Evolutionary conservation across 1,284 basidiomycete species (phyloP).

Genomic region (Coniferiporia weirii): DNA sequence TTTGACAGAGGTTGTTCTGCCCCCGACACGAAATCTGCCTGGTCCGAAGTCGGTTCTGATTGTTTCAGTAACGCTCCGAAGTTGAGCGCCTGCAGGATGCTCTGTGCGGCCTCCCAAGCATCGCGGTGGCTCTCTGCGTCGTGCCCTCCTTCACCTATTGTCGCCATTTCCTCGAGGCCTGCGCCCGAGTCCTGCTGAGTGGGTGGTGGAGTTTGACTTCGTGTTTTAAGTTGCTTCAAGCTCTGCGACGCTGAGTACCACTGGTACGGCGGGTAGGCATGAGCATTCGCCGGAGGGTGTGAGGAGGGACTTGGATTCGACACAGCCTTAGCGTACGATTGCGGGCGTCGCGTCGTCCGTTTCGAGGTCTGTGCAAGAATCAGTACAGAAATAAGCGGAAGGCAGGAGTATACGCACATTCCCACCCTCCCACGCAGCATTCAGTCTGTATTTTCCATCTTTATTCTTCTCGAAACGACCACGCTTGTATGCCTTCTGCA

Average conservation of each 20-base stretch:
- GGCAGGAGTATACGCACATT: conserved; percentile 44
- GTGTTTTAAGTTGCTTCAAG: background rate
- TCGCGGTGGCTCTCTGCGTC: conserved; percentile 42
- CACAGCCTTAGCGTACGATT: conserved; percentile 33
- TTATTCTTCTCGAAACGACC: conserved; percentile 68
- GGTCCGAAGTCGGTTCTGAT: conserved; percentile 31
- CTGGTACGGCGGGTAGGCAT: conserved; percentile 8
- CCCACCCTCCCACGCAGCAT: conserved; percentile 72
- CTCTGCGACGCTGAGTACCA: conserved; percentile 5
- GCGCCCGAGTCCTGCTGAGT: background rate
- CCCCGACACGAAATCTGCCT: conserved; percentile 18
- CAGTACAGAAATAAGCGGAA: background rate
- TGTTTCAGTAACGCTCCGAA: conserved; percentile 47
- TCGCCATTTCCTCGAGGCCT: background rate
- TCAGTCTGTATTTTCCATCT: conserved; percentile 67
- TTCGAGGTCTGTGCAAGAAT: conserved; percentile 46
- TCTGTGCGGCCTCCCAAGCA: conserved; percentile 70
- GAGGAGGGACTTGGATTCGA: conserved; percentile 19
- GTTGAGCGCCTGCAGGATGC: conserved; percentile 70
- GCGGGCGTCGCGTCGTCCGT: conserved; percentile 63
- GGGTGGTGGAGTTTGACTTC: conserved; percentile 1
- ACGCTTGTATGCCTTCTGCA: conserved; percentile 75
- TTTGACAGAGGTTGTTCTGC: conserved; percentile 10
- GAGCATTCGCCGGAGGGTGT: conserved; percentile 8
- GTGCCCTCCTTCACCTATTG: conserved; percentile 27